phyloP scores from a whole-genome alignment of 2,329 filamentous ascomycete genomes.

The Eurotiales sp. region DNA sequence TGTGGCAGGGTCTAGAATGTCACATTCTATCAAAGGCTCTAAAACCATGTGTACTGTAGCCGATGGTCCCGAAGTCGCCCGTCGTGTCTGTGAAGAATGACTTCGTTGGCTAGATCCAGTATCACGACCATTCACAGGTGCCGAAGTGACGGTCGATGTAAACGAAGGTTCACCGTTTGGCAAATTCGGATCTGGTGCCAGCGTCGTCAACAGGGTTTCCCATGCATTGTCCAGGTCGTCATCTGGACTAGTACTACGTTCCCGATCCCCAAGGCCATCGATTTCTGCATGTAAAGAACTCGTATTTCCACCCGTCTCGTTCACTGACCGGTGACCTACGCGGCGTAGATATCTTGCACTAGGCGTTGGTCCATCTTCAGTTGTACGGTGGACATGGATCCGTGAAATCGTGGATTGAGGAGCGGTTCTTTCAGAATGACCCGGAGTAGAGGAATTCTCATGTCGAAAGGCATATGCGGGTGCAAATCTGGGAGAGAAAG shows the following conservation, averaged over 20 bases:
- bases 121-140: constrained; percentile 22
- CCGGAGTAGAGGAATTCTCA: constrained; percentile 20
- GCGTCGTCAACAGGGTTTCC: constrained; percentile 75
- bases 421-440: constrained; percentile 17
- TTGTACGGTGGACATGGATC: constrained; percentile 7
- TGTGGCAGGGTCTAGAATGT: constrained; percentile 32
- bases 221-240: constrained; percentile 58
- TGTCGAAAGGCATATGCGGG: constrained; percentile 36
- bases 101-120: constrained; percentile 31
- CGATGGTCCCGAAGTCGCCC: constrained; percentile 20
- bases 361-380: constrained; percentile 18
- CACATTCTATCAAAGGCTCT: constrained; percentile 34
- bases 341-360: constrained; percentile 28
- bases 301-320: constrained; percentile 20
- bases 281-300: constrained; percentile 31
- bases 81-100: constrained; percentile 44
- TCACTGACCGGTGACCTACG: constrained; percentile 32
- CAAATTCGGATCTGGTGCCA: constrained; percentile 75
- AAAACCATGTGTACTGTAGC: constrained; percentile 26
- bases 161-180: constrained; percentile 83
- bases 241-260: constrained; percentile 71
- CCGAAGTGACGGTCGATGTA: constrained; percentile 51
- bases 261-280: constrained; percentile 79
- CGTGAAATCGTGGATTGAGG: constrained; percentile 22
- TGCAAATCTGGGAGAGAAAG: constrained; percentile 43